phyloP scores from a whole-genome alignment of 2,329 filamentous ascomycete species.

The Xylariaceae sp. region DNA sequence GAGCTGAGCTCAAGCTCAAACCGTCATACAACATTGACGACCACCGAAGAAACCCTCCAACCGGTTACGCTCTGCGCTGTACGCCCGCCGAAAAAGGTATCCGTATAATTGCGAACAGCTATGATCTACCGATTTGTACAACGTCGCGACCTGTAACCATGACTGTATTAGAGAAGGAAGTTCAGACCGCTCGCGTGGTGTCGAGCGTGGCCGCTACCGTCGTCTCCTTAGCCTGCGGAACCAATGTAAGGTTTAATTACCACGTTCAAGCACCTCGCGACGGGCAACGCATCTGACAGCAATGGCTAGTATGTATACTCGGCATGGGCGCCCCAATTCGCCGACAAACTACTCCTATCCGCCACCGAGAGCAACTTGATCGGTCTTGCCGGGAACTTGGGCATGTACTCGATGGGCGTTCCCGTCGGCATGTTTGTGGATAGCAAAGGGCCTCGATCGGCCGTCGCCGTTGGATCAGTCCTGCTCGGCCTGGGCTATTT shows the following conservation, averaged over 20 bases:
- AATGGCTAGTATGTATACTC: constrained; percentile 86
- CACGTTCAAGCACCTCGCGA: background rate
- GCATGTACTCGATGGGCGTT: constrained; percentile 91
- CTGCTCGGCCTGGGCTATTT: constrained; percentile 81
- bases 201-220: constrained; percentile 84
- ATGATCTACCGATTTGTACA: constrained; percentile 10
- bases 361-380: constrained; percentile 94
- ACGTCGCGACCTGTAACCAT: constrained; percentile 28
- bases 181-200: constrained; percentile 70
- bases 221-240: constrained; percentile 88
- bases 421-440: constrained; percentile 89
- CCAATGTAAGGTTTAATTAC: constrained; percentile 67
- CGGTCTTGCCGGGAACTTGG: constrained; percentile 81
- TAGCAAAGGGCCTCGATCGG: constrained; percentile 74
- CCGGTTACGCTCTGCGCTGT: background rate
- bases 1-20: background rate
- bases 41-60: background rate
- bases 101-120: background rate
- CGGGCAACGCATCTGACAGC: constrained; percentile 4
- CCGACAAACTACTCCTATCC: constrained; percentile 80
- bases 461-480: constrained; percentile 74
- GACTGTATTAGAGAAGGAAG: constrained; percentile 49
- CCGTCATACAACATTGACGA: background rate
- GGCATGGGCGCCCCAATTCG: constrained; percentile 96
- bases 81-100: background rate